Evolutionary conservation across 129 eudicot species (phyloP).

Genomic region (Artemisia annua): DNA sequence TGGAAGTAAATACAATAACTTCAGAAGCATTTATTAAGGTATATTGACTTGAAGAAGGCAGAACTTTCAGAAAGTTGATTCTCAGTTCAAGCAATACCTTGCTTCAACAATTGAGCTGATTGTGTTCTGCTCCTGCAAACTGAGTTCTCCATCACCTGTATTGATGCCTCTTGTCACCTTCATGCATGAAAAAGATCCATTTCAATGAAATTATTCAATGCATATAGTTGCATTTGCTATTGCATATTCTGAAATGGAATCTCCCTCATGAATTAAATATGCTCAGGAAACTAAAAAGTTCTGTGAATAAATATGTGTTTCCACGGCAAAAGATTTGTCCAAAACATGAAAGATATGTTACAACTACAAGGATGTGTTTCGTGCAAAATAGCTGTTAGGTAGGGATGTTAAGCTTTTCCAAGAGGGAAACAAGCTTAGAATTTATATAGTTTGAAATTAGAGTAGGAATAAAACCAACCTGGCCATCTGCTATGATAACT

Average conservation of each 20-base stretch:
- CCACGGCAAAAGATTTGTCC: no score
- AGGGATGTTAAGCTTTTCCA: neutral
- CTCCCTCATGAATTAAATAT: neutral
- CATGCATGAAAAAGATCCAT: constrained; percentile 24
- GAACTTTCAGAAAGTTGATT: constrained; percentile 13
- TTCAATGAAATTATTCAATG: neutral
- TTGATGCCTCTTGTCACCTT: constrained; percentile 71
- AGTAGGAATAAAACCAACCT: constrained; percentile 41
- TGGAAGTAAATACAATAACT: neutral
- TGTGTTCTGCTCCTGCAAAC: constrained; percentile 64
- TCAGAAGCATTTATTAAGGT: neutral
- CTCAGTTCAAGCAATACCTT: constrained; percentile 40
- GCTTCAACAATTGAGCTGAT: constrained; percentile 71
- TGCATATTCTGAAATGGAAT: neutral
- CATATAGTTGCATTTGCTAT: constrained; percentile 4
- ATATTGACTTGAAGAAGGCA: neutral
- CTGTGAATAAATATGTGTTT: no score
- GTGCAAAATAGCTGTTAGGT: neutral
- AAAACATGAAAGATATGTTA: no score
- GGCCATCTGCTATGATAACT: constrained; percentile 83
- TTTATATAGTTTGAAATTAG: neutral
- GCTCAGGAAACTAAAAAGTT: no score
- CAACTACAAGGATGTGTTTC: neutral
- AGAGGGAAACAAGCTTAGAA: neutral
- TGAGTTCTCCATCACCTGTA: constrained; percentile 49